Evolutionary conservation across 129 eudicot species (phyloP), one percentile per base, ranked within the genome.

Genomic region (Flaveria brownii): DNA sequence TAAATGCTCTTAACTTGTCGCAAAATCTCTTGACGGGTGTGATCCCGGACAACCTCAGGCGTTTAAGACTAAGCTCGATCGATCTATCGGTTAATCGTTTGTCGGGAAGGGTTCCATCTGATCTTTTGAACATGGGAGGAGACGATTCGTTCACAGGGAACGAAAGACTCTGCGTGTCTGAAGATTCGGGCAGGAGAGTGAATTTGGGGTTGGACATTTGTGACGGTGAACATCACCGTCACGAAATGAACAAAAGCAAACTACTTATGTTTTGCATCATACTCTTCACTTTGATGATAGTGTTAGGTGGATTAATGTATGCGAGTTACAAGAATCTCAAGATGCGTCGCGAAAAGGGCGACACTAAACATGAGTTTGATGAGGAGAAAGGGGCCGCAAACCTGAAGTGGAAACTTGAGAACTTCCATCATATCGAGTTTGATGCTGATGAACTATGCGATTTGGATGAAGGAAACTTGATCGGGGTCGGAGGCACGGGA

Each of bases 401-500:
- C 22, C 79, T 86, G 0, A 88, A 82, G 15, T 94, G 96, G 93
- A 91, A 86, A 63, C 82, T 94, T 17, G 89, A 89, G 80, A 88
- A 85, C 63, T 94, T 91, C 87, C 99, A 94, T 57, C 86, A 76
- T 6, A 76, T 94, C 51, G 96, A 91, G 49, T 82, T 94, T 16
- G 96, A 89, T 80, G 97, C 61, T 0, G 96, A 94, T 64, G 99
- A 94, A 52, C 49, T 94, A 41, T 81, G 85, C 18, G 76, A 82
- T 46, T 49, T 91, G 69, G 92, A 89, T n/a, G 90, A 89, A 75
- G 90, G 57, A 11, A 94, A 89, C 68, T 77, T 94, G 87, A 85
- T 94, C 3, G 99, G 97, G 4, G 86, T 83, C 6, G 99, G 99
- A 52, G 88, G 99, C 36, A 91, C 91, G 0, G 99, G 99, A 47